Conservation (phyloP, 2,329 filamentous ascomycete genomes). For the Grosmannia penicillata region DNA sequence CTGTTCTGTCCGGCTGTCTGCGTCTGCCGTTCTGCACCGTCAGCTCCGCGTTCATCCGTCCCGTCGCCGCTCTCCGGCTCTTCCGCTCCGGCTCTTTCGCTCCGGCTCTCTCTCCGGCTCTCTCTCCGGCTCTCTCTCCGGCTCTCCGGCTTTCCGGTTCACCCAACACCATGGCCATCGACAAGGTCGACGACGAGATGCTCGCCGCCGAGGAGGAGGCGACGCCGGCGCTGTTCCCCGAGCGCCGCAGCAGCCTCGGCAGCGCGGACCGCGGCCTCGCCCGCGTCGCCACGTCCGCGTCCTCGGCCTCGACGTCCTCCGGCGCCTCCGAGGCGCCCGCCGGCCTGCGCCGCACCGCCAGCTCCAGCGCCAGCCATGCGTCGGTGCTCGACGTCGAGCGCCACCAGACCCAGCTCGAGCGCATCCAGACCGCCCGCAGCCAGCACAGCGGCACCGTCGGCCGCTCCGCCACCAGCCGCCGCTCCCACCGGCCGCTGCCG, state of each 20-base stretch:
- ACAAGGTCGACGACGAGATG: slow-evolving; percentile 40
- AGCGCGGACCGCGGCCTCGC: slow-evolving; percentile 36
- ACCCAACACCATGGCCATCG: slow-evolving; percentile 22
- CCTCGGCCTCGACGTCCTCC: slow-evolving; percentile 32
- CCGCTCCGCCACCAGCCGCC: slow-evolving; percentile 23
- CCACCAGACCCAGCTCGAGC: slow-evolving; percentile 52
- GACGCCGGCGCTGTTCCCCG: slow-evolving; percentile 17
- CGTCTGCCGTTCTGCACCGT: too few relatives aligned
- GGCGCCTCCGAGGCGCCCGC: slow-evolving; percentile 23
- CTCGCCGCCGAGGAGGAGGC: slow-evolving; percentile 40
- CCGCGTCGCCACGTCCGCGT: slow-evolving; percentile 39
- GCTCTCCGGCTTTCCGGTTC: neutral
- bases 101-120: too few relatives aligned
- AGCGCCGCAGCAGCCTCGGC: slow-evolving; percentile 16
- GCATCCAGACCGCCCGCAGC: slow-evolving; percentile 55
- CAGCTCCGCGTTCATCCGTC: too few relatives aligned
- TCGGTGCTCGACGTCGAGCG: slow-evolving; percentile 55
- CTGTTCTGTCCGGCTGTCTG: too few relatives aligned
- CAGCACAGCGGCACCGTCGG: slow-evolving; percentile 66
- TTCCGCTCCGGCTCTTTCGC: too few relatives aligned
- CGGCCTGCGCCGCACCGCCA: slow-evolving; percentile 15
- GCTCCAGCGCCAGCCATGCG: slow-evolving; percentile 38
- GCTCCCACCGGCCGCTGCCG: slow-evolving; percentile 45
- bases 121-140: neutral
- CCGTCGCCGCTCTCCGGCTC: too few relatives aligned